phyloP scores from a whole-genome alignment of 2,329 filamentous ascomycete species.

The Aspergillus proliferans region DNA sequence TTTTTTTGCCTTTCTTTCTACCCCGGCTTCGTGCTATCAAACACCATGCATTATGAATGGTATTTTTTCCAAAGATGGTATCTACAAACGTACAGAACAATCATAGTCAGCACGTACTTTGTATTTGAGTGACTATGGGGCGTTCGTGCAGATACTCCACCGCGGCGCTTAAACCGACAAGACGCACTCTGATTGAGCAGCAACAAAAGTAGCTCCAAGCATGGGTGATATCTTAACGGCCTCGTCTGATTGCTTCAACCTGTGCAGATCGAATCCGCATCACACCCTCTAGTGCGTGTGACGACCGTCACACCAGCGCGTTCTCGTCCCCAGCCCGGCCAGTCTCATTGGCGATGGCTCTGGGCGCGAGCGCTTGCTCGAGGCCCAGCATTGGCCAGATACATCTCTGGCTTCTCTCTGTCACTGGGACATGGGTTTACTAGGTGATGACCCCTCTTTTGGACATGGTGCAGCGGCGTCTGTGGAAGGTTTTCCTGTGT shows the following conservation, averaged over 20 bases:
- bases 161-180: conserved; percentile 4
- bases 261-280: conserved; percentile 27
- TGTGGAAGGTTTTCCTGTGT: too few species aligned
- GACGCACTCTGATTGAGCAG: background rate
- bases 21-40: too few species aligned
- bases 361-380: conserved; percentile 28
- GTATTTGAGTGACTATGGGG: too few species aligned
- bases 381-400: conserved; percentile 30
- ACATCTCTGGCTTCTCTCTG: conserved; percentile 15
- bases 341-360: conserved; percentile 23
- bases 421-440: conserved; percentile 5
- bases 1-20: too few species aligned
- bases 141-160: background rate
- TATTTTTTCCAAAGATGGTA: too few species aligned
- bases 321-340: conserved; percentile 3
- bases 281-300: conserved; percentile 30
- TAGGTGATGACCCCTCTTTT: too few species aligned
- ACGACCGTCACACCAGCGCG: conserved; percentile 19
- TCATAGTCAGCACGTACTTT: too few species aligned
- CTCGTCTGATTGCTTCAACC: conserved; percentile 1
- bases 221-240: too few species aligned
- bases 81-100: too few species aligned
- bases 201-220: too few species aligned
- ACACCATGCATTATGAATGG: too few species aligned
- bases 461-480: too few species aligned